Base-by-base conservation (phyloP, 257 asterid genomes). In the Solanum corneliomulleri region DNA sequence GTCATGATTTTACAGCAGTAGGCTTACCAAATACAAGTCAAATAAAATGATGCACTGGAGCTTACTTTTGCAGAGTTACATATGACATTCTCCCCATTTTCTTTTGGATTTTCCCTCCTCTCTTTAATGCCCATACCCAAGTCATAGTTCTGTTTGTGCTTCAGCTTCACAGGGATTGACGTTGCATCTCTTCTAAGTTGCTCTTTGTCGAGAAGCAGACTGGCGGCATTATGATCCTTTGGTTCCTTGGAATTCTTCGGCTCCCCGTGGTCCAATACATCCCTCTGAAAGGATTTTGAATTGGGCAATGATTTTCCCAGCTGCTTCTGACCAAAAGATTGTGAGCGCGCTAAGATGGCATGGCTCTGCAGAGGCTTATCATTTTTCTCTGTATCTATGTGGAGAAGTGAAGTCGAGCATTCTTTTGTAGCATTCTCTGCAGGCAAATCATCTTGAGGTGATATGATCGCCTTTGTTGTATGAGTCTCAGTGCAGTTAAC, bases 1-100 rank as follows among this genome's bases (percentile, higher is more conserved):
- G 69, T 83, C 88, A 91, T 74, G 62, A 27, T 82, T 84, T 21
- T 49, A 85, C 78, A 87, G 80, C 85, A 62, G 62, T 42, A 66
- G 44, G 78, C 11, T 35, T 21, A 86, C 80, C 82, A 91, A 82
- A 82, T 68, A 80, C 21, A 33, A 87, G 60, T 31, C 37, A 70
- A 12, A 71, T 71, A 82, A 75, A 71, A 84, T 44, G 87, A 88
- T 66, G 87, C 42, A 42, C 35, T 58, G 29, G 75, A 92, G 84
- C 96, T 92, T 90, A 96, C 96, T 58, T 88, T 83, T 47, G 77
- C 87, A 69, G 91, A 89, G 80, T 81, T 41, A 82, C 90, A 86
- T 45, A 89, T 84, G 35, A 89, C 86, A 77, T 39, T 89, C 86
- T 91, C 89, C 87, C 88, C 62, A 44, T 89, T 90, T 85, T 92